Base-by-base conservation (phyloP, 805 yeast genomes). In the Zygosaccharomyces gambellarensis region DNA sequence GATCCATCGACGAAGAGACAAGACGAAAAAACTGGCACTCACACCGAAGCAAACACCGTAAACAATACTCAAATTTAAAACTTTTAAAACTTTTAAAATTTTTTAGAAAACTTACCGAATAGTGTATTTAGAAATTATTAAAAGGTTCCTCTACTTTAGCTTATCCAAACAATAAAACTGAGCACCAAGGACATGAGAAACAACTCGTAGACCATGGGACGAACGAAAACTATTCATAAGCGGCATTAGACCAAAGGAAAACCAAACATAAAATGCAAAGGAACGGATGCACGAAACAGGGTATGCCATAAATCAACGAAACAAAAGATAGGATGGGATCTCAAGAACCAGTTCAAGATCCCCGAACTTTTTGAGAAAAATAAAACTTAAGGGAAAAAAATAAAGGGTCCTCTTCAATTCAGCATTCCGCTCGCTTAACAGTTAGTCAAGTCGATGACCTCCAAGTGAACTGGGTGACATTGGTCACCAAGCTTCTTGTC, bases 381-480 rank as follows among this genome's bases (percentile, higher is more conserved):
- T 17, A 42, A 44, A 25, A 29, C 17, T 17, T 39, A 34, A 44
- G 5, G 19, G 9, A 29, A 12, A 19, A 21, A n/a, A 32, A 25
- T 30, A 29, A 30, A 42, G 12, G 32, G 28, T 25, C 28, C 9
- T 25, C 14, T 38, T 36, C 12, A 22, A 45, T 43, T 71, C 61
- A 85, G 73, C 39, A 86, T 71, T 55, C 74, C 70, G 39, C 68
- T 69, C 43, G 74, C 67, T 46, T 71, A 63, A 68, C 87, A 80
- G 32, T 68, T 58, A 53, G 81, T 74, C 59, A 83, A 73, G 59
- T 80, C 81, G 54, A 83, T 78, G 56, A 82, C 73, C 53, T 73
- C 72, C 62, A 85, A 76, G 65, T 80, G 71, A 61, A 85, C 86
- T 50, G 83, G 75, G 50, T 71, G 64, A 76, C 90, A 84, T 63